Percentiles rank a stretch among this genome's conserved stretches.
Conservation (phyloP, 1,284 basidiomycete genomes). For the Leccinum pachyderme region DNA sequence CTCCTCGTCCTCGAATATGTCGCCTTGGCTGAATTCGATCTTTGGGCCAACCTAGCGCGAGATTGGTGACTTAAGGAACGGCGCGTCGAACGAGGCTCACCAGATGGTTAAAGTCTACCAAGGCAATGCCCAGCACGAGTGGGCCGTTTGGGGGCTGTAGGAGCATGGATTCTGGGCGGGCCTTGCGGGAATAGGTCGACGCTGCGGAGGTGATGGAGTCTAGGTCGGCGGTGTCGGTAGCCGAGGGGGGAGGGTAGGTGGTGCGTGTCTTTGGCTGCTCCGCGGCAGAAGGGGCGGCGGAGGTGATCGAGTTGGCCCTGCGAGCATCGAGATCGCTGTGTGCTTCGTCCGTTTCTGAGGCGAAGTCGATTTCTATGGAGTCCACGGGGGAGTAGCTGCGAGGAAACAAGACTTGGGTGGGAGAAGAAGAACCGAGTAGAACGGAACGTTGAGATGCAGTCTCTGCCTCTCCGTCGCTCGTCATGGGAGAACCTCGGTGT, state of each 20-base stretch:
- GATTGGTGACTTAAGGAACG: conserved; percentile 13
- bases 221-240: conserved; percentile 46
- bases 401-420: conserved; percentile 38
- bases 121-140: conserved; percentile 76
- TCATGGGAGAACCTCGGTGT: conserved; percentile 8
- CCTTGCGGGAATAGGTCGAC: conserved; percentile 68
- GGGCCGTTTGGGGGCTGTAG: conserved; percentile 56
- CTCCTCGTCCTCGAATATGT: conserved; percentile 78
- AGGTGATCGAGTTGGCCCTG: conserved; percentile 49
- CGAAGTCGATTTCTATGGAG: conserved; percentile 52
- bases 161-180: conserved; percentile 72
- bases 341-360: conserved; percentile 52
- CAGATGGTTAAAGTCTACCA: conserved; percentile 90
- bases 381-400: conserved; percentile 46
- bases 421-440: conserved; percentile 61
- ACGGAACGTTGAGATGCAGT: conserved; percentile 81
- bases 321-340: conserved; percentile 31
- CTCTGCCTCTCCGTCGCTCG: conserved; percentile 55
- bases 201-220: conserved; percentile 62
- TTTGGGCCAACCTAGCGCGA: conserved; percentile 77
- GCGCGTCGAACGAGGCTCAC: conserved; percentile 41
- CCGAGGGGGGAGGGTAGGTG: conserved; percentile 58
- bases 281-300: conserved; percentile 44
- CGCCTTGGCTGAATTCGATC: conserved; percentile 77
- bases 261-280: conserved; percentile 28